Base-by-base conservation (phyloP, 163 green algal species). In the Picocystis sp. region DNA sequence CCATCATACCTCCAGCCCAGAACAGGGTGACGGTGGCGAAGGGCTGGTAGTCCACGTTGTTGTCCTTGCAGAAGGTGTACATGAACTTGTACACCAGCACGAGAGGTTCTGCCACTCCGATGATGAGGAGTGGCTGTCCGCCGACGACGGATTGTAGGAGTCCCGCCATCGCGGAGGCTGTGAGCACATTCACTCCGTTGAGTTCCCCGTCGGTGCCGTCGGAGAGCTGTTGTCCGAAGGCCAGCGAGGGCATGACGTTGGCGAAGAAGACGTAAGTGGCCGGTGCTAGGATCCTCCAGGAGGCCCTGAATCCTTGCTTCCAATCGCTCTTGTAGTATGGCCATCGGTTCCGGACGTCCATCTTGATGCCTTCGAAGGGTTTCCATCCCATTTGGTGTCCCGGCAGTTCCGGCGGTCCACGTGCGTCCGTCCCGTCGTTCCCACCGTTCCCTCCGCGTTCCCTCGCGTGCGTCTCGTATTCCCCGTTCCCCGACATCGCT, bases 31-130 rank as follows among this genome's bases (percentile, higher is more conserved):
- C 25, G 15, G 12, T 45, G 14, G 9, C 45, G 52, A 23, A 25
- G 3, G 22, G 3, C 10, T 23, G 53, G 65, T 57, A 22, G 29
- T 38, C 29, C 29, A 52, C 54, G 0, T 55, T 23, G 33, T 59
- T 45, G 13, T 48, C 50, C 6, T 67, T 55, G 1, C 73, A 73
- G 58, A 83, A 92, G 0, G 62, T 15, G 33, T 72, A 87, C 72
- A 90, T 78, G 66, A 78, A 87, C 35, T 56, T 61, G 50, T 88
- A 93, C 10, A 83, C 73, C 19, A 94, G 49, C 3, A 92, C 76
- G 33, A 93, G 81, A 1, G 83, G 83, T 65, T 93, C 81, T 1
- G 83, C 78, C 10, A 94, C 83, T 8, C 83, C 83, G 17, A 94
- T 70, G 47, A 94, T 89, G 2, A 94, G 67, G 58, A 94, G 62